These are phyloP conservation scores for Brassica cretica DNA, from an alignment of 345 rosid genomes.

Conservation along the genomic window DNA sequence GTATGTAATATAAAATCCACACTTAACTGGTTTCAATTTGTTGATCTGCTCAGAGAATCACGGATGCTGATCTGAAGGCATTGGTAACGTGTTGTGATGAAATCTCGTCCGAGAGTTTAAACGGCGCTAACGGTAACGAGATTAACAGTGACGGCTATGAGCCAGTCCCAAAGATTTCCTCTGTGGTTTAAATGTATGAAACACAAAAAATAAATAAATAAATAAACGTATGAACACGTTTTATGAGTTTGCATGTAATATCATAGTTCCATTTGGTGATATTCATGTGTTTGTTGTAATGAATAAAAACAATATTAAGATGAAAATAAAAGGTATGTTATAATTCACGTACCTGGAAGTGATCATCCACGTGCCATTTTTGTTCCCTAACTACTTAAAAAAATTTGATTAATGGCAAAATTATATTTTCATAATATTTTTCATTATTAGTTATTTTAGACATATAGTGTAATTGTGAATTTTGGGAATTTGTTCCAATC, in stretches of 20 bases:
- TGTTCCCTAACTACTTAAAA: neutral
- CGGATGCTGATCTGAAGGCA: constrained; percentile 27
- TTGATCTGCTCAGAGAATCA: constrained; percentile 23
- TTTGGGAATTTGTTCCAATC: no score
- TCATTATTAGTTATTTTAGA: no score
- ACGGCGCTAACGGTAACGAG: neutral
- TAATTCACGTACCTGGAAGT: neutral
- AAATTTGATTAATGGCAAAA: neutral
- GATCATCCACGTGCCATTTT: neutral
- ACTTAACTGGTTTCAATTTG: no score
- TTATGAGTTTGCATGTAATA: neutral
- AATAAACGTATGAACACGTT: neutral
- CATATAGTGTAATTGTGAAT: no score
- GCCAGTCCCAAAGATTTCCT: neutral
- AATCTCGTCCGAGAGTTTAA: neutral
- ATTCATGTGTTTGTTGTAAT: neutral
- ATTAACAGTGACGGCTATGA: neutral
- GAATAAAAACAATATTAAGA: neutral
- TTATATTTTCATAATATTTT: no score
- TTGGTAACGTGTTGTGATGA: constrained; percentile 4
- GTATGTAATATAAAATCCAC: no score
- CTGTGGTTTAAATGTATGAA: constrained; percentile 4
- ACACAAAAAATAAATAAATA: no score
- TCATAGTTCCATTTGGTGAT: neutral
- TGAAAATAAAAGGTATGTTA: neutral